A percentile compares a stretch with the other conserved stretches of the same genome.
Evolutionary conservation across 805 yeast species (phyloP).

Genomic region (Tanozyma kutaoensis): DNA sequence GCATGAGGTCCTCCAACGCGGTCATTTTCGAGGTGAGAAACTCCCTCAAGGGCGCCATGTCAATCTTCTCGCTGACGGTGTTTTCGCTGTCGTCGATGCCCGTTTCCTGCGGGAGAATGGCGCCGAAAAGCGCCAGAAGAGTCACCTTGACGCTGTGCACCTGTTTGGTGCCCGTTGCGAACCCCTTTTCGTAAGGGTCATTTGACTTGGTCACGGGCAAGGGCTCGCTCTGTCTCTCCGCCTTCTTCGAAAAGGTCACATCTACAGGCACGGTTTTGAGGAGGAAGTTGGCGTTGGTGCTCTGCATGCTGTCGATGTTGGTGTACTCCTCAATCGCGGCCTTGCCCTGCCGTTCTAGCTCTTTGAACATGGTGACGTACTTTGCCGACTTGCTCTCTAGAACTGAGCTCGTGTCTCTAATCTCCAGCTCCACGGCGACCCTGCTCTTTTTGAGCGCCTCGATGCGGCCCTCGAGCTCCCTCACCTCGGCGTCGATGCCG

Average conservation of each 20-base stretch:
- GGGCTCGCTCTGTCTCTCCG: neutral
- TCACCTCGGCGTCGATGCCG: constrained; percentile 24
- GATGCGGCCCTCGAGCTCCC: constrained; percentile 21
- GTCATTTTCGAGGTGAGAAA: constrained; percentile 15
- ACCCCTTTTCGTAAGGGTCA: constrained; percentile 20
- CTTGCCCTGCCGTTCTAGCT: constrained; percentile 24
- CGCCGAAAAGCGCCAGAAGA: constrained; percentile 2
- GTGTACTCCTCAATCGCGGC: constrained; percentile 14
- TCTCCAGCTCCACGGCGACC: constrained; percentile 19
- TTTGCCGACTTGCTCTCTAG: constrained; percentile 34
- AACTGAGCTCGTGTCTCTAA: constrained; percentile 33
- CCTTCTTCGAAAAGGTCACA: constrained; percentile 1
- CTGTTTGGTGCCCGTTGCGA: constrained; percentile 16
- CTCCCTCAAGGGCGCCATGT: constrained; percentile 18
- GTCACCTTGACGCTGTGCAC: constrained; percentile 10
- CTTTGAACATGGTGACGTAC: constrained; percentile 26
- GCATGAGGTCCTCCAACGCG: constrained; percentile 13
- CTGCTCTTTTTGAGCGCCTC: constrained; percentile 19
- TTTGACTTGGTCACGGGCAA: no score
- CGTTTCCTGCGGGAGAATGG: neutral
- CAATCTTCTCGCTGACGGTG: constrained; percentile 18
- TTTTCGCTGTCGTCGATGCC: constrained; percentile 19
- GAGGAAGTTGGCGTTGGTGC: constrained; percentile 1
- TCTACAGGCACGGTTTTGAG: constrained; percentile 4
- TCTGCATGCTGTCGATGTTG: constrained; percentile 1